Conservation (phyloP, 2,329 filamentous ascomycete species). For the Calonectria crousiana region DNA sequence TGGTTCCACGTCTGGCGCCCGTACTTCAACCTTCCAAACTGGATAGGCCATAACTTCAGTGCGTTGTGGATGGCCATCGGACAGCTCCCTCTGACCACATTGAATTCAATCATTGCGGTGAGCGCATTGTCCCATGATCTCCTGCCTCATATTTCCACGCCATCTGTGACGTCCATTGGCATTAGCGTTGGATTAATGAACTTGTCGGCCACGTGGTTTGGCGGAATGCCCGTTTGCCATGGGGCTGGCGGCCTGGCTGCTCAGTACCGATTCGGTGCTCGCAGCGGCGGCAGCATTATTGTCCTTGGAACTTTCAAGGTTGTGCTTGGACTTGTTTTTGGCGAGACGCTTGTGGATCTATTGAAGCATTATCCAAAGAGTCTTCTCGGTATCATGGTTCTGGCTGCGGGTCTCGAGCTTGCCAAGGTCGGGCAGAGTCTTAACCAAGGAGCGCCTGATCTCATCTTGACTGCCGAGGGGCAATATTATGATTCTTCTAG, state of each 20-base stretch:
- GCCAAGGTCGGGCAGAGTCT: slow-evolving; percentile 87
- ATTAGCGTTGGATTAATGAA: slow-evolving; percentile 89
- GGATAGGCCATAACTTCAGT: slow-evolving; percentile 47
- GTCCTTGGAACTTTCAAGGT: slow-evolving; percentile 83
- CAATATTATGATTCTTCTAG: slow-evolving; percentile 47
- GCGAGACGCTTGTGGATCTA: slow-evolving; percentile 78
- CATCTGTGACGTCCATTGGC: slow-evolving; percentile 81
- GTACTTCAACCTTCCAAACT: slow-evolving; percentile 52
- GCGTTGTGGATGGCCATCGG: slow-evolving; percentile 76
- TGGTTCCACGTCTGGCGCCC: slow-evolving; percentile 73
- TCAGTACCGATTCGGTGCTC: slow-evolving; percentile 91
- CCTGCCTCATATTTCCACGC: slow-evolving; percentile 74
- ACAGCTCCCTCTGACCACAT: slow-evolving; percentile 89
- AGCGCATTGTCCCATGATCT: slow-evolving; percentile 83
- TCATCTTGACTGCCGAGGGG: slow-evolving; percentile 65
- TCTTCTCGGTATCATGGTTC: slow-evolving; percentile 87
- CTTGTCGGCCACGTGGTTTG: slow-evolving; percentile 88
- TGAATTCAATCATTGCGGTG: slow-evolving; percentile 94
- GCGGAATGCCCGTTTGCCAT: slow-evolving; percentile 95
- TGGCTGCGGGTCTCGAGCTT: slow-evolving; percentile 89
- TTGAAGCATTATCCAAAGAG: slow-evolving; percentile 80
- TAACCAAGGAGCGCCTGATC: slow-evolving; percentile 75
- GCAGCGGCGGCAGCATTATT: slow-evolving; percentile 86
- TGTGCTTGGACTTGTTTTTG: slow-evolving; percentile 79
- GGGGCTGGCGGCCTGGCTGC: slow-evolving; percentile 91